Base-by-base conservation (phyloP, 352 stramenopile species). In the Hyaloperonospora arabidopsidis region DNA sequence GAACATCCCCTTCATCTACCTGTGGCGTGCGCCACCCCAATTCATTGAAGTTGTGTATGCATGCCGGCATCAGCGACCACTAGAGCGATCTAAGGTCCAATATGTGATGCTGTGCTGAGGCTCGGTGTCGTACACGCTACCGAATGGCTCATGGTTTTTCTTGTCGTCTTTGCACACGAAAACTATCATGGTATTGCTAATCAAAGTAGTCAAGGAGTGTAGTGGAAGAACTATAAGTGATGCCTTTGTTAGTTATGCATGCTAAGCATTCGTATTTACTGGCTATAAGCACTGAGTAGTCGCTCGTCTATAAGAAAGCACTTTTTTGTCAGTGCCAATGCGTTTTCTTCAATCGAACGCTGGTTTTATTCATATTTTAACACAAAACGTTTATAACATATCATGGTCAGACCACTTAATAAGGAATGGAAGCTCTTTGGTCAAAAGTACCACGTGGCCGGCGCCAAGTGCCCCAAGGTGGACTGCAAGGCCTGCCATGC, bases 381-480 rank as follows among this genome's bases (percentile, higher is more conserved):
- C 1, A 14, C 21, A 13, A 23, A 5, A 44, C 17, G 11, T 44
- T 23, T 8, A 0, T 32, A n/a, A n/a, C 0, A 11, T 44, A 18
- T 6, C 22, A 87, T 87, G 76, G 72, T 81, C 11, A 79, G 76
- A 58, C 67, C 63, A 18, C 63, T 82, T 10, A 82, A 80, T 49
- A 79, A 84, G 53, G 74, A 84, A 71, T 87, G 76, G 76, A 66
- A 79, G 67, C 58, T 84, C 63, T 87, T 87, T 48, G 74, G 76
- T 2, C 52, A 45, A 22, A 79, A 68, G 63, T 87, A 87, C 59
- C 68, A 72, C 51, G 65, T 84, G 14, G 19, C 46, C 1, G 74
- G 61, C 54, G 74, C 76, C 53, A 85, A 84, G 63, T 67, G 55
- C 15, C 67, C 80, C 28, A 84, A 81, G 28, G 76, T 87, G 29